These are phyloP conservation scores for Penstemon eatonii DNA, from an alignment of 257 asterid genomes.

Conservation along the genomic window DNA sequence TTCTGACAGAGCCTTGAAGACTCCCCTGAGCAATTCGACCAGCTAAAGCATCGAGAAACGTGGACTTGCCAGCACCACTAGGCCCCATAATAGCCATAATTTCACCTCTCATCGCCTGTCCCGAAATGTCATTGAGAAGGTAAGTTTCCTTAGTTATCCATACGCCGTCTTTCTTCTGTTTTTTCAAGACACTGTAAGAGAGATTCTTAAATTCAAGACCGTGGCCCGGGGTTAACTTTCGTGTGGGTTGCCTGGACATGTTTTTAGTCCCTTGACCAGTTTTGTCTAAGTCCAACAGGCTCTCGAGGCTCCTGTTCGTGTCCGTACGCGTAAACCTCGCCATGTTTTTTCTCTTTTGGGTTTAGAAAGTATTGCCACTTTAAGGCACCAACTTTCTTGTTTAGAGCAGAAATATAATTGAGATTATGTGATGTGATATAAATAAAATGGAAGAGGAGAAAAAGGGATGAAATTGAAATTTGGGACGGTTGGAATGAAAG, in stretches of 20 bases:
- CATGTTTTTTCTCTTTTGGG: conserved; percentile 26
- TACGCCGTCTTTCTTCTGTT: conserved; percentile 68
- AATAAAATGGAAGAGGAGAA: conserved; percentile 8
- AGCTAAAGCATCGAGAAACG: conserved; percentile 85
- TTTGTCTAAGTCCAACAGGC: conserved; percentile 58
- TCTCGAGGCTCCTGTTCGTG: conserved; percentile 56
- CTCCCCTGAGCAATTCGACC: conserved; percentile 88
- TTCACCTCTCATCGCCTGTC: conserved; percentile 78
- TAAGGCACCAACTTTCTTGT: conserved; percentile 12
- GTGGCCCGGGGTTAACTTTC: conserved; percentile 66
- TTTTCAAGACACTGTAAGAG: conserved; percentile 67
- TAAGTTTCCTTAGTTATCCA: conserved; percentile 71
- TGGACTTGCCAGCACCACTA: conserved; percentile 90
- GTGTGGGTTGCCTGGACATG: conserved; percentile 34
- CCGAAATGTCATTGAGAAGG: conserved; percentile 77
- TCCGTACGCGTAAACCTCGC: conserved; percentile 36
- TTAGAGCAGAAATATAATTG: conserved; percentile 12
- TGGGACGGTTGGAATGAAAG: conserved; percentile 28
- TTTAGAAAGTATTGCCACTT: not conserved
- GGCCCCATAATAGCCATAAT: conserved; percentile 90
- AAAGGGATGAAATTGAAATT: not conserved
- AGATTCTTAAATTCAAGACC: conserved; percentile 75
- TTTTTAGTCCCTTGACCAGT: conserved; percentile 32
- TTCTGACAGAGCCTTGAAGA: conserved; percentile 75
- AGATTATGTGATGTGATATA: conserved; percentile 25